Percentiles rank a stretch among this genome's conserved stretches.
phyloP scores from a whole-genome alignment of 1,284 basidiomycete species.

The Pisolithus thermaeus region DNA sequence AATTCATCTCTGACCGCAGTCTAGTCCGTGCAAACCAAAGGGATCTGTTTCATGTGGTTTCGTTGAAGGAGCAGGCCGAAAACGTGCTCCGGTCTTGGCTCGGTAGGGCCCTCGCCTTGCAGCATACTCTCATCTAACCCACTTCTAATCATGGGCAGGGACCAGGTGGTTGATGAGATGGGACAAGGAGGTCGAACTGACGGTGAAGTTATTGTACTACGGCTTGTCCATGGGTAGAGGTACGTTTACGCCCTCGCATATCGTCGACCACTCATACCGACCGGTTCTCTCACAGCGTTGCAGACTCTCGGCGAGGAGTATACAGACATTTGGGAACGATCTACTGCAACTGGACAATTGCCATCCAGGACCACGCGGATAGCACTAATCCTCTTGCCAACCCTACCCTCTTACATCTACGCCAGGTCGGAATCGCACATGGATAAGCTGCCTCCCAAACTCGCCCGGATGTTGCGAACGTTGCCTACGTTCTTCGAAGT shows the following conservation, averaged over 20 bases:
- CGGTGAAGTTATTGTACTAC: slow-evolving; percentile 70
- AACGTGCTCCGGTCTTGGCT: slow-evolving; percentile 71
- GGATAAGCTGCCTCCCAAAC: slow-evolving; percentile 27
- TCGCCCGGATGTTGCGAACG: slow-evolving; percentile 36
- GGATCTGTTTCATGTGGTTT: slow-evolving; percentile 73
- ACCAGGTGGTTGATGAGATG: slow-evolving; percentile 79
- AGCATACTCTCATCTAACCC: neutral
- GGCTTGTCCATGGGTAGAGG: slow-evolving; percentile 74
- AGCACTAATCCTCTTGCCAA: slow-evolving; percentile 60
- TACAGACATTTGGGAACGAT: slow-evolving; percentile 78
- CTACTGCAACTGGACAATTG: slow-evolving; percentile 32
- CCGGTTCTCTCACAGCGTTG: slow-evolving; percentile 40
- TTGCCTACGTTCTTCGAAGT: slow-evolving; percentile 49
- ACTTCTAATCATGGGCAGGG: slow-evolving; percentile 41
- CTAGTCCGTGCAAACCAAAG: slow-evolving; percentile 83
- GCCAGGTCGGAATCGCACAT: slow-evolving; percentile 43
- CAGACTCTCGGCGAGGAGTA: slow-evolving; percentile 92
- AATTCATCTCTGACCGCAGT: slow-evolving; percentile 1
- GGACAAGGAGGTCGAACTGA: slow-evolving; percentile 74
- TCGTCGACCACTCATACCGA: slow-evolving; percentile 1
- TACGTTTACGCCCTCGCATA: slow-evolving; percentile 25
- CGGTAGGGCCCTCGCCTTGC: slow-evolving; percentile 42
- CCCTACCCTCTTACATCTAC: slow-evolving; percentile 56
- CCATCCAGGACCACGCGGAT: slow-evolving; percentile 43
- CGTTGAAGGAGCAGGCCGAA: slow-evolving; percentile 72